These are phyloP conservation scores for Aspergillus wentii DNA, from an alignment of 495 filamentous ascomycete genomes.

Conservation along the genomic window DNA sequence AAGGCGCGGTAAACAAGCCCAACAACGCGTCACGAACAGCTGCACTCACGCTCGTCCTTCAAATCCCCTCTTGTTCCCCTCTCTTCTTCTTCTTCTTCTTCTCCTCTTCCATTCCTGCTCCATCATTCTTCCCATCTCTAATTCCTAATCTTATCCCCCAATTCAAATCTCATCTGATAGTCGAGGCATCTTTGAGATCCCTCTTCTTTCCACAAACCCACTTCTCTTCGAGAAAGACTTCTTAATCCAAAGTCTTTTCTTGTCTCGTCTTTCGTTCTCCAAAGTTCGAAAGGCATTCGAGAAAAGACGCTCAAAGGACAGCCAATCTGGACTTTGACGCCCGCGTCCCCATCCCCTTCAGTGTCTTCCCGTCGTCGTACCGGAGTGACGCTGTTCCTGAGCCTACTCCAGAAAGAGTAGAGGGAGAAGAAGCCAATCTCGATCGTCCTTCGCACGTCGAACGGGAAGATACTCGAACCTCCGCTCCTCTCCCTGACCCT, in stretches of 20 bases:
- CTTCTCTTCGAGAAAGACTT: conserved; percentile 40
- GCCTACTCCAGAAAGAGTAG: conserved; percentile 64
- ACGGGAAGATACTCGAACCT: conserved; percentile 83
- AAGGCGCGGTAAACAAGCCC: conserved; percentile 29
- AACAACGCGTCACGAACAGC: conserved; percentile 18
- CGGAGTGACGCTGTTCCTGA: conserved; percentile 82
- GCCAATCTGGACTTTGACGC: conserved; percentile 99
- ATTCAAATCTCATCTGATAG: too few relatives aligned
- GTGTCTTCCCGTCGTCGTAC: conserved; percentile 99
- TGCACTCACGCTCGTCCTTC: too few relatives aligned
- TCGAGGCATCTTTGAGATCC: conserved; percentile 13
- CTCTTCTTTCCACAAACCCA: conserved; percentile 10
- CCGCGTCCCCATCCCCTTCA: conserved; percentile 97
- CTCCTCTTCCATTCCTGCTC: conserved; percentile 14
- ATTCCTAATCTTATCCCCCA: too few relatives aligned
- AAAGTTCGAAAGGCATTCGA: conserved; percentile 89
- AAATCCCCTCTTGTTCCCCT: conserved; percentile 10
- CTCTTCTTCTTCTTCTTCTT: conserved; percentile 6
- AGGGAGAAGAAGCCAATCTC: conserved; percentile 84
- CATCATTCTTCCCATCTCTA: conserved; percentile 14
- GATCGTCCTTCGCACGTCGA: conserved; percentile 74
- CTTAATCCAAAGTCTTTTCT: conserved; percentile 64
- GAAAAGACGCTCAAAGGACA: conserved; percentile 78
- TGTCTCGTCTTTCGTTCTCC: conserved; percentile 82
- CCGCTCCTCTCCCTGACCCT: conserved; percentile 63